Conservation (phyloP, 2,329 filamentous ascomycete species). For the Aspergillus persii region DNA sequence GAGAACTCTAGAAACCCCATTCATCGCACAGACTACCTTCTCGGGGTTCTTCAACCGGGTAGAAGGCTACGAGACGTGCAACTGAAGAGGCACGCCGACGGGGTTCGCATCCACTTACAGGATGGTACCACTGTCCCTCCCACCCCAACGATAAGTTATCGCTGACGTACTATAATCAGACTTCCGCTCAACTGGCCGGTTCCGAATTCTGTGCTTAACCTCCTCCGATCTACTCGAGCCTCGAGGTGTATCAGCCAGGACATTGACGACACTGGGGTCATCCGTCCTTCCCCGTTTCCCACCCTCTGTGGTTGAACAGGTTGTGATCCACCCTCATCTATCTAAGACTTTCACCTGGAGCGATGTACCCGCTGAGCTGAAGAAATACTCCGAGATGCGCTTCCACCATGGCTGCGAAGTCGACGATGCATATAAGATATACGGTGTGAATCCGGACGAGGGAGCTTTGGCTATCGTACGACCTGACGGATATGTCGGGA, state of each 20-base stretch:
- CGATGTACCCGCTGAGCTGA: slow-evolving; percentile 30
- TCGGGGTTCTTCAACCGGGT: slow-evolving; percentile 35
- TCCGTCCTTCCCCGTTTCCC: slow-evolving; percentile 27
- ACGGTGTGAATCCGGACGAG: slow-evolving; percentile 30
- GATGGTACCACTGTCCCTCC: slow-evolving; percentile 26
- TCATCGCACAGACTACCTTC: slow-evolving; percentile 33
- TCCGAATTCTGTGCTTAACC: slow-evolving; percentile 36
- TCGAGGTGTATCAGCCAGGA: slow-evolving; percentile 24
- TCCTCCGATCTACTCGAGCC: slow-evolving; percentile 35
- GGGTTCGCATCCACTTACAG: slow-evolving; percentile 34
- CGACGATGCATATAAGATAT: slow-evolving; percentile 37
- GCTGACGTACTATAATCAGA: slow-evolving; percentile 20
- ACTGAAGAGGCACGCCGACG: slow-evolving; percentile 38
- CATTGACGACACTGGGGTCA: slow-evolving; percentile 23
- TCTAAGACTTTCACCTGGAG: slow-evolving; percentile 31
- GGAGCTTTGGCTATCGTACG: slow-evolving; percentile 37
- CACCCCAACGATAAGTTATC: background rate
- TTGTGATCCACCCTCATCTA: slow-evolving; percentile 34
- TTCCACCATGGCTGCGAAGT: slow-evolving; percentile 34
- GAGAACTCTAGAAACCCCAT: slow-evolving; percentile 22
- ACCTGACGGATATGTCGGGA: slow-evolving; percentile 41
- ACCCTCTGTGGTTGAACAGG: slow-evolving; percentile 29
- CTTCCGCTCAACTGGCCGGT: slow-evolving; percentile 37
- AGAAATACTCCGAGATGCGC: slow-evolving; percentile 35
- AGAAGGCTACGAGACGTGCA: slow-evolving; percentile 34